These are phyloP conservation scores for Litsea cubeba DNA, from an alignment of 164 flowering plant genomes.

Conservation along the genomic window DNA sequence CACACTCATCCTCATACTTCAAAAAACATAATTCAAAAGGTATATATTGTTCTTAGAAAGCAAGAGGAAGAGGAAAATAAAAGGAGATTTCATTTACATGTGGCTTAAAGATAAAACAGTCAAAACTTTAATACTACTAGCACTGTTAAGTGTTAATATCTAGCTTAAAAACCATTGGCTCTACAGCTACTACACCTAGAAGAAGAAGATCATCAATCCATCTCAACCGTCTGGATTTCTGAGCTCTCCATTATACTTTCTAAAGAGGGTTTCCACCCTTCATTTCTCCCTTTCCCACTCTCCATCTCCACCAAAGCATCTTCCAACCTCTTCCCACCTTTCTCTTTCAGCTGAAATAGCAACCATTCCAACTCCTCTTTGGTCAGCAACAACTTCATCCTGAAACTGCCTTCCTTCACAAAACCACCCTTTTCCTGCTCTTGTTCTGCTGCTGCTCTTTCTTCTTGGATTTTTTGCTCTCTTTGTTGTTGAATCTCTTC, in stretches of 20 bases:
- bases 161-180: no score
- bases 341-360: conserved; percentile 34
- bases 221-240: conserved; percentile 32
- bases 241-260: conserved; percentile 58
- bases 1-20: no score
- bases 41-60: no score
- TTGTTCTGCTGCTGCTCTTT: not conserved
- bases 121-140: no score
- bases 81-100: not conserved
- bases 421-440: no score
- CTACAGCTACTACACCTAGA: not conserved
- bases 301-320: conserved; percentile 48
- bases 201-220: conserved; percentile 23
- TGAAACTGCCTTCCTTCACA: conserved; percentile 16
- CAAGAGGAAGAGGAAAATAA: no score
- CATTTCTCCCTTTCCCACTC: conserved; percentile 28
- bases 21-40: no score
- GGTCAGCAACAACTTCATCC: conserved; percentile 58
- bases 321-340: conserved; percentile 36
- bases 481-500: conserved; percentile 5
- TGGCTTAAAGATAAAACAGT: no score
- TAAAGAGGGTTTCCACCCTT: conserved; percentile 55
- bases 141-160: no score
- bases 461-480: conserved; percentile 2
- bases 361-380: conserved; percentile 60